Evolutionary conservation across 352 stramenopile genomes (phyloP).

Genomic region (Poterioochromonas sp.): DNA sequence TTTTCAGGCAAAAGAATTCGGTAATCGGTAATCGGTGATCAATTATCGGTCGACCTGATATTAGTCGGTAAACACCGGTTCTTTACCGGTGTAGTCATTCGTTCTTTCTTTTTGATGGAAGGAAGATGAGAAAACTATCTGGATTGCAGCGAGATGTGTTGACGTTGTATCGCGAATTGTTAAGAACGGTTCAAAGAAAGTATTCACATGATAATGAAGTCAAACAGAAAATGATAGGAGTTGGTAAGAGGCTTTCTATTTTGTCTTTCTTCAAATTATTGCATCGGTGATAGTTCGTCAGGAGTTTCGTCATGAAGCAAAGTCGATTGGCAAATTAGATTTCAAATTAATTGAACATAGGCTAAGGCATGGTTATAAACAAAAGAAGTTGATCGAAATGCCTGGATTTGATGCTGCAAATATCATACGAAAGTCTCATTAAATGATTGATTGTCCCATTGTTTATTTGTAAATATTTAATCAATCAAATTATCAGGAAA

Average conservation of each 20-base stretch:
- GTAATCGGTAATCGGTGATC: too few species aligned
- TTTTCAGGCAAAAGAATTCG: too few species aligned
- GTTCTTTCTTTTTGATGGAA: too few species aligned
- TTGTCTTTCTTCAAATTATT: not conserved
- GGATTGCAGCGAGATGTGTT: slow-evolving; percentile 3
- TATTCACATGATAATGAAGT: not conserved
- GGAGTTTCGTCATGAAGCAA: not conserved
- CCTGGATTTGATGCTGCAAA: not conserved
- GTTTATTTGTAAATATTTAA: too few species aligned
- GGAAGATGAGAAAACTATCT: too few species aligned
- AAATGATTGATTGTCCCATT: too few species aligned
- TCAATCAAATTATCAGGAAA: too few species aligned
- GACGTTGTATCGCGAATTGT: not conserved
- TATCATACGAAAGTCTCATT: too few species aligned
- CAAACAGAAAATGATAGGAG: not conserved
- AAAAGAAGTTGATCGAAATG: slow-evolving; percentile 13
- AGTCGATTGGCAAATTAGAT: not conserved
- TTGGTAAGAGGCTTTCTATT: not conserved
- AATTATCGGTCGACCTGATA: too few species aligned
- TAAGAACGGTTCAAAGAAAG: not conserved
- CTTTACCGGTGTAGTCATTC: too few species aligned
- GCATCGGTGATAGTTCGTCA: not conserved
- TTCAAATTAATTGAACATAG: not conserved
- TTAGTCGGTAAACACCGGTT: too few species aligned
- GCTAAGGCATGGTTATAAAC: slow-evolving; percentile 4